Evolutionary conservation across 1,284 basidiomycete genomes (phyloP), one percentile per base, ranked within the genome.

Genomic region (Grifola frondosa): DNA sequence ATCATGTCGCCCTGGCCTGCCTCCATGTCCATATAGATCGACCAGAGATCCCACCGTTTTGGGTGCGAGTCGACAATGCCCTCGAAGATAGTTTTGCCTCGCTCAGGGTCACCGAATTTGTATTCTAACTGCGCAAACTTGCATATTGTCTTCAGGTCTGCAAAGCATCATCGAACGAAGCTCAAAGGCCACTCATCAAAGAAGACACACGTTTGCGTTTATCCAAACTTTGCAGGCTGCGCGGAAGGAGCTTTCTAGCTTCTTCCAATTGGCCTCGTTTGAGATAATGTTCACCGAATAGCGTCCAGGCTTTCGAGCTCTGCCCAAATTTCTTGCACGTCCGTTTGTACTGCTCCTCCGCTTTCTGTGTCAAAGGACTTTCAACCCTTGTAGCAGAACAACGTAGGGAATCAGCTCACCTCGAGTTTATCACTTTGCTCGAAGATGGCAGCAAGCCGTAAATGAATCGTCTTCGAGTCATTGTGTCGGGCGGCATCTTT

Each of bases 11-110:
- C 69, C 62, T 86, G 81, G 33, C 78, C 77, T 6, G 84, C 84
- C 61, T 98, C 91, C 84, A 97, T 94, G 63, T 99, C 97, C 62
- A 98, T 85, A 67, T 99, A 99, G 43, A 98, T 76, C 44, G 88
- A 90, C 95, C 97, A 99, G 30, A 98, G 70, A 64, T 99, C 96
- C 71, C 94, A 85, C 36, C 93, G 82, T 65, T 95, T 97, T 3
- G 94, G 86, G 68, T 97, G 91, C 12, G 87, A 90, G 62, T 96
- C 92, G 22, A 99, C 75, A 43, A 99, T 89, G 26, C 96, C 97
- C 64, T 99, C 97, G 50, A 97, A 99, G 42, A 99, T 78, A 1
- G 96, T 98, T 61, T 90, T 88, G 16, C 94, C 97, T 36, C 96
- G 82, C 66, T 99, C 97, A 2, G 91, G 74, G 52, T 98, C 95